Evolutionary conservation across 768 basidiomycete genomes (phyloP).

Genomic region (Phaeotremella fagi): DNA sequence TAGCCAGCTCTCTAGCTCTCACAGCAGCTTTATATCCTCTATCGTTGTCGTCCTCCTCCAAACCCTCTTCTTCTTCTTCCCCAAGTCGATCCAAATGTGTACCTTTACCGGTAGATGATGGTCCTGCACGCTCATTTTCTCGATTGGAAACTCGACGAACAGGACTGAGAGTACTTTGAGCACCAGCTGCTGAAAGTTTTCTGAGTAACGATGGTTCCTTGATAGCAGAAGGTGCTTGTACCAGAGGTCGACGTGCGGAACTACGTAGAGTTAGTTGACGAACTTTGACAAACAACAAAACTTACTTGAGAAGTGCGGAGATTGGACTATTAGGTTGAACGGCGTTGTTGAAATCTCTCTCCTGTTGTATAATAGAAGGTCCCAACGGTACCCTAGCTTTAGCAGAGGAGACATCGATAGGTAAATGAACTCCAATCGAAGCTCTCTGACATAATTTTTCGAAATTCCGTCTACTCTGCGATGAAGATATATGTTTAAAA

Average conservation of each 20-base stretch:
- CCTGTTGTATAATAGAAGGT: conserved; percentile 51
- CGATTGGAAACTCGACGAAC: conserved; percentile 20
- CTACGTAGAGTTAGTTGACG: conserved; percentile 27
- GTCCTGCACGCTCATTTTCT: conserved; percentile 10
- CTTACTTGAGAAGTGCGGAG: conserved; percentile 67
- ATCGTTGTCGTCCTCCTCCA: conserved; percentile 50
- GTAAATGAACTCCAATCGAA: conserved; percentile 30
- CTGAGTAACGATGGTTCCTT: conserved; percentile 43
- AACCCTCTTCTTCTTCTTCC: conserved; percentile 52
- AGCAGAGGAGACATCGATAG: conserved; percentile 26
- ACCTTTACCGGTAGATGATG: conserved; percentile 7
- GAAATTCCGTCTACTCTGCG: conserved; percentile 65
- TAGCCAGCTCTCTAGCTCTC: conserved; percentile 70
- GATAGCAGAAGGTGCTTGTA: conserved; percentile 55
- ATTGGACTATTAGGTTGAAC: conserved; percentile 94
- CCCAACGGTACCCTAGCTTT: conserved; percentile 31
- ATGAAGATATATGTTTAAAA: conserved; percentile 64
- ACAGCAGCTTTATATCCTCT: conserved; percentile 37
- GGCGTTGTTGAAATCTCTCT: conserved; percentile 94
- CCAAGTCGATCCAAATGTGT: conserved; percentile 21
- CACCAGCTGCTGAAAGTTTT: conserved; percentile 45
- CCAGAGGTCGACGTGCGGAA: conserved; percentile 79
- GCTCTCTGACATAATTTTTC: conserved; percentile 53
- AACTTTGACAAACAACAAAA: background rate
- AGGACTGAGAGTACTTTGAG: conserved; percentile 59